phyloP scores from a whole-genome alignment of 192 early-diverging fungal species.

The Dimargaris xerosporica region DNA sequence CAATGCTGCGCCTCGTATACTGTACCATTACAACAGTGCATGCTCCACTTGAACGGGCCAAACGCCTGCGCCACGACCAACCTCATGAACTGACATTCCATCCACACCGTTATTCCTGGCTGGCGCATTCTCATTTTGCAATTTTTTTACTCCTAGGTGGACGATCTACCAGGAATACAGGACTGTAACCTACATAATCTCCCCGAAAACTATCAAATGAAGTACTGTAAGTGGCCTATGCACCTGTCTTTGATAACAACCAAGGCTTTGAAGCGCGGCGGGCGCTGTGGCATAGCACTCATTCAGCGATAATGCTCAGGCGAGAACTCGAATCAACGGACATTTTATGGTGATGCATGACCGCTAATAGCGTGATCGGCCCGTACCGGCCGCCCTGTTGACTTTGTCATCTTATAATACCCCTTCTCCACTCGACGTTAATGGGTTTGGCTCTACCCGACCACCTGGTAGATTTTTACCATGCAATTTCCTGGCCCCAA shows the following conservation, averaged over 20 bases:
- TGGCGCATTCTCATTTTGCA: background rate
- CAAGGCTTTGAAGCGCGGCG: no score
- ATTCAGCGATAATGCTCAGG: no score
- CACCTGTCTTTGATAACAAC: no score
- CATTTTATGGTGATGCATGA: no score
- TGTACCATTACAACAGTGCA: background rate
- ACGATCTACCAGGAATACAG: conserved; percentile 87
- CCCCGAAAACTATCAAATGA: conserved; percentile 99
- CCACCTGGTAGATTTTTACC: conserved; percentile 46
- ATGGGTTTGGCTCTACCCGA: no score
- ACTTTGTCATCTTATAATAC: no score
- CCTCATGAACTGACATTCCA: background rate
- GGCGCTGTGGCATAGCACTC: no score
- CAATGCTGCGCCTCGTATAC: background rate
- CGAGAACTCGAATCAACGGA: no score
- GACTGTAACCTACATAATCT: conserved; percentile 93
- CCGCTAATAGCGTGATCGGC: no score
- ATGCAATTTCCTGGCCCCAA: conserved; percentile 72
- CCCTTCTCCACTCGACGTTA: no score
- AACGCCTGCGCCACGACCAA: background rate
- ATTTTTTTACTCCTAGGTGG: conserved; percentile 32
- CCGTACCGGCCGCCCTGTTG: background rate
- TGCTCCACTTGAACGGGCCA: background rate
- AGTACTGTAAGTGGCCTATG: conserved; percentile 62
- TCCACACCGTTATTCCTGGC: background rate